phyloP scores from a whole-genome alignment of 2,329 filamentous ascomycete genomes.

The Aphanocladium album region DNA sequence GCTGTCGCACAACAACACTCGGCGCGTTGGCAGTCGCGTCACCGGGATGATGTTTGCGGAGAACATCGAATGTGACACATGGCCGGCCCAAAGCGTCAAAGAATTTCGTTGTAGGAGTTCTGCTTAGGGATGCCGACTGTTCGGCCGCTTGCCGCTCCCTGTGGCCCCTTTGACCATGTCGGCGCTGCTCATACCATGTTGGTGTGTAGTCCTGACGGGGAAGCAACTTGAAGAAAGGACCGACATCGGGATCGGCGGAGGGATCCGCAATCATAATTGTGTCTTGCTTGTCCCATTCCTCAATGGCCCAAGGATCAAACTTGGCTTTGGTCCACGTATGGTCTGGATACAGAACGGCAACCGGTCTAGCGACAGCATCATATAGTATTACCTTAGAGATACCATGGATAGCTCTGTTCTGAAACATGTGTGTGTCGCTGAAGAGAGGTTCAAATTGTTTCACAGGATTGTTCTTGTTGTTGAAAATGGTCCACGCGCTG shows the following conservation, averaged over 20 bases:
- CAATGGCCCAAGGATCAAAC: conserved; percentile 10
- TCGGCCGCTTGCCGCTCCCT: conserved; percentile 5
- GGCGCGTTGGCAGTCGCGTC: not conserved
- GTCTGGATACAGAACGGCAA: conserved; percentile 17
- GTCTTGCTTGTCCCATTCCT: conserved; percentile 12
- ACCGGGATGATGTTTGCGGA: not conserved
- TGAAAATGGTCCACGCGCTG: conserved; percentile 19
- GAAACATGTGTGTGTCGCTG: conserved; percentile 14
- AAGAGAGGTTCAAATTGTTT: conserved; percentile 20
- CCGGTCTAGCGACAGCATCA: conserved; percentile 14
- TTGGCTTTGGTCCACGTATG: conserved; percentile 18
- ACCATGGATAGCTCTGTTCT: conserved; percentile 9
- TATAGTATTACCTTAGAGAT: conserved; percentile 10
- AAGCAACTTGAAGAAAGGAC: conserved; percentile 7
- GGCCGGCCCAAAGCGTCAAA: conserved; percentile 6
- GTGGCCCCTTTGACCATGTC: not conserved
- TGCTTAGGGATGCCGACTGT: not conserved
- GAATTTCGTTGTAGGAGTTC: not conserved
- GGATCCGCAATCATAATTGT: conserved; percentile 8
- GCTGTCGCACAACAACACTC: conserved; percentile 1
- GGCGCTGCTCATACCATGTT: conserved; percentile 17
- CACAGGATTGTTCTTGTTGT: conserved; percentile 20
- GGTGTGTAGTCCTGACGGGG: conserved; percentile 13
- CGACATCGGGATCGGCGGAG: conserved; percentile 1
- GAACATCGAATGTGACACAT: conserved; percentile 6